These are phyloP conservation scores for Cladochytrium replicatum DNA, from an alignment of 192 early-diverging fungal genomes.

Conservation along the genomic window DNA sequence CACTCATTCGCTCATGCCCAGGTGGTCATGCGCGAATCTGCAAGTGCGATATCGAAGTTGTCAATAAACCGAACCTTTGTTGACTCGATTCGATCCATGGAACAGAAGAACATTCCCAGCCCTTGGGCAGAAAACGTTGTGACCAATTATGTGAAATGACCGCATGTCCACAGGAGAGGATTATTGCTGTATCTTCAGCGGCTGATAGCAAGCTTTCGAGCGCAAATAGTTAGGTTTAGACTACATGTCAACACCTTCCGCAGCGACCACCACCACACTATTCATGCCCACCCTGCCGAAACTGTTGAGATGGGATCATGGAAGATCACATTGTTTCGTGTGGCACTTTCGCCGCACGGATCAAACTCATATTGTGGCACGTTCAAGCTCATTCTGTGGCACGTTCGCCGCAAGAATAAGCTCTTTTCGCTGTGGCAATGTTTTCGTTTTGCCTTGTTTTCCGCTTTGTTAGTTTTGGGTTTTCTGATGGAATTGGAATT, in stretches of 20 bases:
- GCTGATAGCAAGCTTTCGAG: too few relatives aligned
- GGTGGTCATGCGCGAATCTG: slow-evolving; percentile 56
- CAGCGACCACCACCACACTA: slow-evolving; percentile 76
- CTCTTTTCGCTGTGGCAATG: too few relatives aligned
- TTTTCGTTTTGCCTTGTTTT: too few relatives aligned
- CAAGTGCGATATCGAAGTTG: slow-evolving; percentile 78
- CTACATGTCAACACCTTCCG: slow-evolving; percentile 85
- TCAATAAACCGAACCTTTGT: slow-evolving; percentile 81
- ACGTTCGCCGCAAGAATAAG: too few relatives aligned
- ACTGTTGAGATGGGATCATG: too few relatives aligned
- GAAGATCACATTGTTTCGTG: too few relatives aligned
- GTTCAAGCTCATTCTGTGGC: too few relatives aligned
- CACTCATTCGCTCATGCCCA: slow-evolving; percentile 50
- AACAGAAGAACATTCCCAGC: slow-evolving; percentile 84
- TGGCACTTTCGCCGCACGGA: too few relatives aligned
- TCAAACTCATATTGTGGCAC: too few relatives aligned
- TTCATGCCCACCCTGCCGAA: slow-evolving; percentile 56
- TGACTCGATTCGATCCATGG: slow-evolving; percentile 70
- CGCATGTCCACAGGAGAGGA: slow-evolving; percentile 71
- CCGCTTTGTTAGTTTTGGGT: too few relatives aligned
- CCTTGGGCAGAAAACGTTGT: slow-evolving; percentile 67
- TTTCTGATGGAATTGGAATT: too few relatives aligned
- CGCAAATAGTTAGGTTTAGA: background rate
- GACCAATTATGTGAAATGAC: slow-evolving; percentile 69
- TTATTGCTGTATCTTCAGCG: slow-evolving; percentile 63